Evolutionary conservation across 495 filamentous ascomycete species (phyloP), one percentile per base, ranked within the genome.

Genomic region (Podospora pseudoanserina): DNA sequence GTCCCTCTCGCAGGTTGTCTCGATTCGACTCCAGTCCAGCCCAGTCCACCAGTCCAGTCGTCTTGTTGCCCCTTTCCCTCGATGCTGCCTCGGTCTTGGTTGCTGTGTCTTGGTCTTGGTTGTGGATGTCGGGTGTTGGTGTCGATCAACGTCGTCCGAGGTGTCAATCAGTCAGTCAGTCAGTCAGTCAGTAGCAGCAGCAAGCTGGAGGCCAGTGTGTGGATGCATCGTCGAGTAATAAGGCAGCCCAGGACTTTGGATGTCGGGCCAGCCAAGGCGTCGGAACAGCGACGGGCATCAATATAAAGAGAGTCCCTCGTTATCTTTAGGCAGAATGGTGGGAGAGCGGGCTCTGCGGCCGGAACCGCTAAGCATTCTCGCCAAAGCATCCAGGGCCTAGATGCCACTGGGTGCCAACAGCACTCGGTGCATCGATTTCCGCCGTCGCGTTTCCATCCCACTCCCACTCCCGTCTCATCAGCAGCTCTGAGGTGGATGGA

Each of bases 281-380:
- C 66, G 70, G 70, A 74, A 74, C 57, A 67, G 67, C 67, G 61
- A 70, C 63, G 63, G 67, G 65, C 69, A 63, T 64, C 71, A 73
- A 70, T 65, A 71, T 66, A 70, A 67, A 66, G 68, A 39, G 59
- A 60, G 62, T 27, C 27, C 28, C 63, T 32, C 32, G 53, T 44
- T 49, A 20, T 66, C 62, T 70, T 66, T 66, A 68, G 68, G 66
- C 71, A 73, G 71, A 68, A 73, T 68, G 66, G 59, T 63, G 65
- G 60, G 30, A 57, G n/a, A 32, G 54, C 34, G 57, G 39, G 56
- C 59, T 57, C 60, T 61, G 55, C 65, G 70, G 55, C 60, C 70
- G 70, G 70, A 71, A 71, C 66, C 34, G 70, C 70, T 54, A 68
- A 53, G 64, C 70, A 64, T 71, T 58, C 70, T 71, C 70, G 70